Base-by-base conservation (phyloP, 805 yeast genomes). In the Starmerella kuoi region DNA sequence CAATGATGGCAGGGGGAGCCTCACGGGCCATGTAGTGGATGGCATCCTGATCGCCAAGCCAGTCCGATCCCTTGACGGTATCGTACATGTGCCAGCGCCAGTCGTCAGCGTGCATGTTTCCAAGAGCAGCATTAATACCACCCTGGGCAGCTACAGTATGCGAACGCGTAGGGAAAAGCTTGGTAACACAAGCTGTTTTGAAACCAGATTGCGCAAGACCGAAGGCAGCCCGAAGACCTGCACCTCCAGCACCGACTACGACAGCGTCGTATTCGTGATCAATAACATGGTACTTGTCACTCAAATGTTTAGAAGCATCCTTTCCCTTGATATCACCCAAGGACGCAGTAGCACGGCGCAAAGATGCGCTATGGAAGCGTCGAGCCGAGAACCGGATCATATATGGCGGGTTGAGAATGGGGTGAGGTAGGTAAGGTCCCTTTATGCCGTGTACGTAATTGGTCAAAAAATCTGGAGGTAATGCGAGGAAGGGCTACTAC, bases 61-160 rank as follows among this genome's bases (percentile, higher is more conserved):
- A 88, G 68, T 88, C 98, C 8, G 96, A 86, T 51, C 98, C 98
- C 69, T 88, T 88, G 56, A 88, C 97, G 57, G 98, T 88, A 62
- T 88, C 98, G 67, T 91, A 88, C 96, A 88, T 87, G 66, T 88
- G 98, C 96, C 97, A 91, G 66, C 84, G 94, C 98, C 98, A 88
- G 70, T 87, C 87, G 65, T 88, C 98, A 55, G 75, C 72, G 70
- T 91, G 97, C 95, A 88, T 88, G 73, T 88, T 88, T 55, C 97
- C 98, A 52, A 88, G 73, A 24, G 98, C 98, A 53, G 97, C 98
- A 60, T 88, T 88, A 67, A 88, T 91, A 70, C 98, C 98, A 68
- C 98, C 98, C 68, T 88, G 98, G 39, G 98, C 98, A 44, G 97
- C 97, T 39, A 88, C 98, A 18, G 98, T 88, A 63, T 88, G 98